Percentiles rank a stretch among this genome's conserved stretches.
phyloP scores from a whole-genome alignment of 352 stramenopile species.

The Phytophthora sp. region DNA sequence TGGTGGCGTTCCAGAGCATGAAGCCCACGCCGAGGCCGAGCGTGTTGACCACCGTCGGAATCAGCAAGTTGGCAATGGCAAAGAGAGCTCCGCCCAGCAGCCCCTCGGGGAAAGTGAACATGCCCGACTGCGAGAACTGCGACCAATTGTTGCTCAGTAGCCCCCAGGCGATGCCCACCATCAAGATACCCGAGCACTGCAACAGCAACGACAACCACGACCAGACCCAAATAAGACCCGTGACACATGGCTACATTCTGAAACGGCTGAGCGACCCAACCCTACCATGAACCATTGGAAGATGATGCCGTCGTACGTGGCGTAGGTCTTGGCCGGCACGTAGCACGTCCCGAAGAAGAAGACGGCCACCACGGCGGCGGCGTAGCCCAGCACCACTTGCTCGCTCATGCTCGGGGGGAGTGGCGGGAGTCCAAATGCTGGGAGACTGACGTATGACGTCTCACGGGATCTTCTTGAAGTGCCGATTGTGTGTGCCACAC shows the following conservation, averaged over 20 bases:
- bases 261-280: background rate
- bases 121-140: constrained; percentile 71
- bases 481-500: too few species aligned
- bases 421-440: too few species aligned
- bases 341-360: constrained; percentile 90
- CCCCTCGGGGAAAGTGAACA: constrained; percentile 82
- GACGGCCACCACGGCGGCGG: constrained; percentile 64
- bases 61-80: constrained; percentile 81
- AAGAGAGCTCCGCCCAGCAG: constrained; percentile 81
- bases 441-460: too few species aligned
- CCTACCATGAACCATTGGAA: constrained; percentile 90
- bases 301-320: constrained; percentile 88
- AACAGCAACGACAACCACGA: background rate
- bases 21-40: constrained; percentile 82
- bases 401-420: constrained; percentile 21
- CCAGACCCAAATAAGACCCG: constrained; percentile 12
- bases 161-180: constrained; percentile 78
- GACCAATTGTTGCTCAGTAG: constrained; percentile 85
- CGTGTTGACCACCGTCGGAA: constrained; percentile 87
- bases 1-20: constrained; percentile 89
- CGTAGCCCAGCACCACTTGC: constrained; percentile 60
- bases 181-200: constrained; percentile 85
- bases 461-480: too few species aligned
- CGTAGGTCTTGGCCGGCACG: constrained; percentile 83
- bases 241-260: constrained; percentile 9